Conservation (phyloP, 441 rosid genomes). For the Isatis lusitanica region DNA sequence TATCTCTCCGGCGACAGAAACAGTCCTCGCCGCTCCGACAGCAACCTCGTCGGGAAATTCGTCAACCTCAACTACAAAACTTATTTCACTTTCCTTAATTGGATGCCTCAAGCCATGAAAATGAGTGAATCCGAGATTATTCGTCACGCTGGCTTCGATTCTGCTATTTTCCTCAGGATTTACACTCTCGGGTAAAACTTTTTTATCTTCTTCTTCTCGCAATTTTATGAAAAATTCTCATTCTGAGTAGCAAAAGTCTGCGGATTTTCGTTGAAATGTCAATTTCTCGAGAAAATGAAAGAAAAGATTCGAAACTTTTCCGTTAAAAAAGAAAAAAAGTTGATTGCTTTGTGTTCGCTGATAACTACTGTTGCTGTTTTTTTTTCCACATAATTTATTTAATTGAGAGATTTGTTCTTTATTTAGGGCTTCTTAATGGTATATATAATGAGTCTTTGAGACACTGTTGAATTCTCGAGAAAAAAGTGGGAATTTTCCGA, state of each 20-base stretch:
- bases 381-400: background rate
- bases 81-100: slow-evolving; percentile 82
- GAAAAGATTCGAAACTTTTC: slow-evolving; percentile 13
- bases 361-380: background rate
- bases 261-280: slow-evolving; percentile 10
- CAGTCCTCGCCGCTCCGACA: slow-evolving; percentile 65
- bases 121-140: slow-evolving; percentile 80
- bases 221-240: too few relatives aligned
- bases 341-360: background rate
- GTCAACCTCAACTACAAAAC: slow-evolving; percentile 77
- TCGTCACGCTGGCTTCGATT: slow-evolving; percentile 91
- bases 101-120: slow-evolving; percentile 99
- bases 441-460: background rate
- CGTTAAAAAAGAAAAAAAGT: background rate
- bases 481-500: background rate
- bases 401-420: background rate
- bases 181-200: slow-evolving; percentile 75
- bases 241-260: too few relatives aligned
- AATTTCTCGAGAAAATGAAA: slow-evolving; percentile 29
- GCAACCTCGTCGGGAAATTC: slow-evolving; percentile 67
- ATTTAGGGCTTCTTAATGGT: background rate
- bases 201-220: background rate
- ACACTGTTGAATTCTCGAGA: slow-evolving; percentile 12
- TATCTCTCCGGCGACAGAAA: slow-evolving; percentile 61
- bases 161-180: slow-evolving; percentile 88